Base-by-base conservation (phyloP, 2,329 filamentous ascomycete genomes). In the Fonsecaea multimorphosa region DNA sequence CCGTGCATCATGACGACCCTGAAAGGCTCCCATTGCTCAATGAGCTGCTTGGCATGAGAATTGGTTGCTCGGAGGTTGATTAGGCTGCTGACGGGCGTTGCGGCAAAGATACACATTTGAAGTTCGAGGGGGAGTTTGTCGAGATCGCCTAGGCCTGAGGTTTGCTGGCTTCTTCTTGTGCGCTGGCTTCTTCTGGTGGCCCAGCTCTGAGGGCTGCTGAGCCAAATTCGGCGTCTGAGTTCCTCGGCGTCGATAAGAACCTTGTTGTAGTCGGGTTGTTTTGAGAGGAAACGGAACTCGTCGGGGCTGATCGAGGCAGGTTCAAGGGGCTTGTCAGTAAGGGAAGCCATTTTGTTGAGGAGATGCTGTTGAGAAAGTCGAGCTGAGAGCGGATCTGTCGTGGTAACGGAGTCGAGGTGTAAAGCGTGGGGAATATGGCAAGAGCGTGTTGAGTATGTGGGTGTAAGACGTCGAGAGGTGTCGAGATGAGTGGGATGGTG, bases 21-120 rank as follows among this genome's bases (percentile, higher is more conserved):
- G 52, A 58, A 67, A 24, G 60, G 60, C 38, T 34, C 16, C 64
- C 64, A 67, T 38, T 60, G 44, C 46, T 64, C 64, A 44, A 67
- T 58, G 6, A 67, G 32, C 11, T 51, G 36, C 32, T 52, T 67
- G 46, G 56, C 56, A 29, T 52, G 22, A 22, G 59, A 59, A 22
- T 63, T 63, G 19, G 56, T 60, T 1, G 22, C 29, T 27, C 60
- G 54, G 27, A 67, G 57, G 24, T 56, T 53, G 32, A 63, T 32
- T 19, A 67, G 56, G 16, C 27, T n/a, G 34, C 44, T 60, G 56
- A 64, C 27, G 14, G 60, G 27, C 1, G 60, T 63, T 22, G 29
- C 8, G 36, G 44, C 27, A 24, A 67, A 57, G 22, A 64, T 22
- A 36, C 32, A 46, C 38, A 55, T n/a, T 40, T 59, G 36, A 19